These are phyloP conservation scores for Myotisia sp. DNA, from an alignment of 2,329 filamentous ascomycete genomes.

Conservation along the genomic window DNA sequence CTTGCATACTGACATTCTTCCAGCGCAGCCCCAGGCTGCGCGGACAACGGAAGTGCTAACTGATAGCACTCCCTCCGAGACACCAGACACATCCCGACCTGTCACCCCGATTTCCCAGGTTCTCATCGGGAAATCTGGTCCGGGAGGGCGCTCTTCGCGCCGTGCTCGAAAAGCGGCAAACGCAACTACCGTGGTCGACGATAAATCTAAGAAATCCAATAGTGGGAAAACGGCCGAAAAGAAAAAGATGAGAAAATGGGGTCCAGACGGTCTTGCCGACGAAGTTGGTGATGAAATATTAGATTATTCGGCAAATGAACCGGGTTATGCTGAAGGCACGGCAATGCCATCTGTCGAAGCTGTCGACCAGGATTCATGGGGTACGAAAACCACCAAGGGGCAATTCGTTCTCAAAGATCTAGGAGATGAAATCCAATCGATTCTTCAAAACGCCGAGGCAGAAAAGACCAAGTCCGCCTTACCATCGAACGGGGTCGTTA, in stretches of 20 bases:
- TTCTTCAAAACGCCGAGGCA: constrained; percentile 65
- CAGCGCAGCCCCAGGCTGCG: constrained; percentile 34
- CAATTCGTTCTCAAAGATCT: constrained; percentile 90
- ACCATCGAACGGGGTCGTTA: constrained; percentile 51
- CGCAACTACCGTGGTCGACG: constrained; percentile 50
- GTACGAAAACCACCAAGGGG: constrained; percentile 67
- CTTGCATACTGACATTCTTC: constrained; percentile 14
- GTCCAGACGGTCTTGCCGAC: constrained; percentile 71
- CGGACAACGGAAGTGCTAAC: constrained; percentile 37
- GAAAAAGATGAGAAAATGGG: constrained; percentile 85
- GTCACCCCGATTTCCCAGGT: constrained; percentile 54
- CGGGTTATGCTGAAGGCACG: constrained; percentile 33
- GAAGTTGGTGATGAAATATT: constrained; percentile 68
- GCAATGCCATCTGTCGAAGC: constrained; percentile 51
- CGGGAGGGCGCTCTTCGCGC: constrained; percentile 62
- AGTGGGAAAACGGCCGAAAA: constrained; percentile 47
- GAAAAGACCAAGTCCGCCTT: constrained; percentile 37
- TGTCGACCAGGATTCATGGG: constrained; percentile 70
- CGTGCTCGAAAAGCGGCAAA: constrained; percentile 58
- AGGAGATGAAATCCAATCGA: constrained; percentile 82
- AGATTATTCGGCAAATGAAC: constrained; percentile 67
- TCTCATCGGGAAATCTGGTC: constrained; percentile 41
- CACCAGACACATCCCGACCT: constrained; percentile 65
- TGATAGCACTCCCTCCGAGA: constrained; percentile 55
- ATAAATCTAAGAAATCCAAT: constrained; percentile 48